These are phyloP conservation scores for Melaleuca quinquenervia DNA, from an alignment of 345 rosid species.

Conservation along the genomic window DNA sequence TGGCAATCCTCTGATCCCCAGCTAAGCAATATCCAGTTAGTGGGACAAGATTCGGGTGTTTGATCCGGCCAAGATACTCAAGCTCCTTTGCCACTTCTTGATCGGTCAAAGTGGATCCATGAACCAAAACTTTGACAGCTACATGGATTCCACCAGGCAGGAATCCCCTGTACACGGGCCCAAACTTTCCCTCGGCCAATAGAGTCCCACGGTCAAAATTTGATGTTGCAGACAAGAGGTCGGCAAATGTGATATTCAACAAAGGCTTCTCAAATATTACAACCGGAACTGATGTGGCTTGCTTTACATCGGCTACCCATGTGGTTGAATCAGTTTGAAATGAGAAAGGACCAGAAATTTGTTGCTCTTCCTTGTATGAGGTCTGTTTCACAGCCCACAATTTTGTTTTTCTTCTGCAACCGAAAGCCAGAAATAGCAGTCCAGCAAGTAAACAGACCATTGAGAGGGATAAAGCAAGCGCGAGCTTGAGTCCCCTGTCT, in stretches of 20 bases:
- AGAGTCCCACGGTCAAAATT: slow-evolving; percentile 80
- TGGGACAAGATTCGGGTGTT: slow-evolving; percentile 86
- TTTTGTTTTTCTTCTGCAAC: slow-evolving; percentile 45
- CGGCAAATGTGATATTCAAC: slow-evolving; percentile 71
- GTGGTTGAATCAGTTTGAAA: slow-evolving; percentile 89
- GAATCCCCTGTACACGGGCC: slow-evolving; percentile 88
- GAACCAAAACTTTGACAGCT: slow-evolving; percentile 86
- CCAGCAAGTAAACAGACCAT: slow-evolving; percentile 53
- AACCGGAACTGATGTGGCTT: slow-evolving; percentile 58
- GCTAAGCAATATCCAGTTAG: slow-evolving; percentile 86
- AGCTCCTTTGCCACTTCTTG: slow-evolving; percentile 90
- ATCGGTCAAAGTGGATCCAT: slow-evolving; percentile 79
- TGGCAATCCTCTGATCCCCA: slow-evolving; percentile 89
- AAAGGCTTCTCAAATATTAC: slow-evolving; percentile 90
- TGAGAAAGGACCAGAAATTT: slow-evolving; percentile 74
- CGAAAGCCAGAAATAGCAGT: slow-evolving; percentile 57
- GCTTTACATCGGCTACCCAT: slow-evolving; percentile 94
- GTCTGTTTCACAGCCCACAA: slow-evolving; percentile 50
- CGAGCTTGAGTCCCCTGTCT: slow-evolving; percentile 47
- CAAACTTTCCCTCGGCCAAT: slow-evolving; percentile 85
- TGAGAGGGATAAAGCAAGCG: slow-evolving; percentile 57
- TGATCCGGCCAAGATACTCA: slow-evolving; percentile 79
- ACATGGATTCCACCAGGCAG: slow-evolving; percentile 93
- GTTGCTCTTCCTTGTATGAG: slow-evolving; percentile 61
- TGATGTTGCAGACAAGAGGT: slow-evolving; percentile 83